phyloP scores from a whole-genome alignment of 148 eudicot species.

The Rhododendron mucronatum region DNA sequence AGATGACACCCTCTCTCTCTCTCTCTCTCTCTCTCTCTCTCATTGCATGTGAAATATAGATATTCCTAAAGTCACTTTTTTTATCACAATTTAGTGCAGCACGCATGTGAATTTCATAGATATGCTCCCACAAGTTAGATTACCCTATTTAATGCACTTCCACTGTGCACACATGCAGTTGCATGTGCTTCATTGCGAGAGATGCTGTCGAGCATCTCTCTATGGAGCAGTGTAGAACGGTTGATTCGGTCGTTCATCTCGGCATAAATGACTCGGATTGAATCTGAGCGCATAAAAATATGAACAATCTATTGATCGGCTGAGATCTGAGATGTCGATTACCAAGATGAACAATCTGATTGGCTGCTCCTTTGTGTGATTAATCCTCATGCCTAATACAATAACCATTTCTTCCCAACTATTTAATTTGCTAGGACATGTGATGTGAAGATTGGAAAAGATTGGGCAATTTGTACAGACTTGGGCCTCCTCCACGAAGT shows the following conservation, averaged over 20 bases:
- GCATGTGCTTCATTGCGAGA: not conserved
- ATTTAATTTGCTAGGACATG: too few species aligned
- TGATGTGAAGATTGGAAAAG: too few species aligned
- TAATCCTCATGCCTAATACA: too few species aligned
- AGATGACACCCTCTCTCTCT: not conserved
- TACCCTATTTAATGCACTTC: not conserved
- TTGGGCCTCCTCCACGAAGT: not conserved
- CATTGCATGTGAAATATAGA: not conserved
- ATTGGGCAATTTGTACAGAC: not conserved
- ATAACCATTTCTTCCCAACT: too few species aligned
- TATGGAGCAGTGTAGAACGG: too few species aligned
- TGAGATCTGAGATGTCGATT: too few species aligned
- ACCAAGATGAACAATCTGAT: accelerated
- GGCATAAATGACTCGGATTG: too few species aligned
- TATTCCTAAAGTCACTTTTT: not conserved
- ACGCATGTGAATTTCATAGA: not conserved
- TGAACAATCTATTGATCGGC: too few species aligned
- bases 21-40: not conserved
- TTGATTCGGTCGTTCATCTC: accelerated
- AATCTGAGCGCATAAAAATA: too few species aligned
- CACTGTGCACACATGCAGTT: not conserved
- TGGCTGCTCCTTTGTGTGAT: too few species aligned
- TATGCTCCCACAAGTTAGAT: not conserved
- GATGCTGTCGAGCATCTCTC: too few species aligned
- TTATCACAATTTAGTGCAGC: not conserved